Evolutionary conservation across 1,284 basidiomycete species (phyloP), one percentile per base, ranked within the genome.

Genomic region (Leccinum solheimii): DNA sequence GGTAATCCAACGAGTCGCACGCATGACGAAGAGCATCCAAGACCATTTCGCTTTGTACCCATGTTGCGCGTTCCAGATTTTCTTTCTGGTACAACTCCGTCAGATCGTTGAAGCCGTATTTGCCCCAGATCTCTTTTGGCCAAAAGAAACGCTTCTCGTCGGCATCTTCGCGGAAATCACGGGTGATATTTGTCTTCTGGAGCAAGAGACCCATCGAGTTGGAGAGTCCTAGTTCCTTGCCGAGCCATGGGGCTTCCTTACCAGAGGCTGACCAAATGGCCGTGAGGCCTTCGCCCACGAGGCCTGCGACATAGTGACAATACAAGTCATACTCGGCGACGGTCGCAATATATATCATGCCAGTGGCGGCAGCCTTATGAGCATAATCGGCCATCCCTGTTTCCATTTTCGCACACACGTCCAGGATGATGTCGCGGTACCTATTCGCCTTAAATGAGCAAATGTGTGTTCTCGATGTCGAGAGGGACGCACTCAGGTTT

Each of bases 161-260:
- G 56, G 88, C 85, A 75, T 99, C 97, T 77, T 99, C 97, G 51
- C 93, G 87, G 78, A 90, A 94, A 76, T 99, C 97, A 60, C 97
- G 90, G 65, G 95, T 93, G 76, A 99, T 98, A 79, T 99, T 99
- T 45, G 95, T 98, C 80, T 99, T 99, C 77, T 99, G 97, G 11
- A 99, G 84, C 58, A 98, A 83, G 16, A 97, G 83, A n/a, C 97
- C 97, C 92, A 98, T 95, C 54, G 92, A 92, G 78, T 98, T 98
- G 67, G 90, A 89, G 2, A 99, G 84, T 66, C 91, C 90, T 62
- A 97, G 85, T 75, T 98, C 93, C 53, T 86, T 79, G 45, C 85
- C 89, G 55, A 99, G 78, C 82, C 87, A 92, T 0, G 83, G 73
- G 0, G 83, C 83, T 77, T 99, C 97, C 72, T 96, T 95, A 49